phyloP scores from a whole-genome alignment of 2,329 filamentous ascomycete species.

The Anisogramma anomala region DNA sequence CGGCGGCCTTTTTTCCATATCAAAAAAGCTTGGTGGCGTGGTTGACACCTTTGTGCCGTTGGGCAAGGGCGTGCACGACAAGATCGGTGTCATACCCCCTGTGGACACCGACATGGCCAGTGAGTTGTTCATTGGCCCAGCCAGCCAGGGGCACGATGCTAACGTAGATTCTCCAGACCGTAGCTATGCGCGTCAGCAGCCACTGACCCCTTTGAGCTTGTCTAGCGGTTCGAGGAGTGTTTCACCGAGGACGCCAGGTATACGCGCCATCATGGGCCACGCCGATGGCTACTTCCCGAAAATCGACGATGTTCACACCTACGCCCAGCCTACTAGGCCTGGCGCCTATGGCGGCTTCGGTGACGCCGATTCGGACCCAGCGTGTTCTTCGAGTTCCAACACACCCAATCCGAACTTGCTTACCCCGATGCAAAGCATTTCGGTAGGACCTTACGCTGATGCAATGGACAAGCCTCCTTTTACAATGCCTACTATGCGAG shows the following conservation, averaged over 20 bases:
- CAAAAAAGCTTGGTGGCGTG: constrained; percentile 28
- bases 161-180: constrained; percentile 33
- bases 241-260: constrained; percentile 50
- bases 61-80: constrained; percentile 26
- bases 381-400: constrained; percentile 38
- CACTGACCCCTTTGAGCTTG: constrained; percentile 53
- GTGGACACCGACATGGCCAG: constrained; percentile 43
- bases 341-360: constrained; percentile 40
- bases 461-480: constrained; percentile 8
- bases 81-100: constrained; percentile 32
- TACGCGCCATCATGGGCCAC: constrained; percentile 30
- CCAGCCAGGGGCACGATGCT: constrained; percentile 18
- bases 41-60: constrained; percentile 29
- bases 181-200: constrained; percentile 40
- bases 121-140: constrained; percentile 23
- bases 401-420: constrained; percentile 34
- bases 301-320: constrained; percentile 32
- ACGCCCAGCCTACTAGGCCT: constrained; percentile 29
- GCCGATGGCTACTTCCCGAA: constrained; percentile 34
- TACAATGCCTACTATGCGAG: constrained; percentile 3
- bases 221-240: constrained; percentile 47
- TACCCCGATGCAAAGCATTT: constrained; percentile 53
- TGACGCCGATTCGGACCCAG: constrained; percentile 27
- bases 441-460: constrained; percentile 52
- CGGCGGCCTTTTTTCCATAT: constrained; percentile 19